A percentile compares a stretch with the other conserved stretches of the same genome.
phyloP scores from a whole-genome alignment of 2,329 filamentous ascomycete genomes.

The Botrytis cinerea region DNA sequence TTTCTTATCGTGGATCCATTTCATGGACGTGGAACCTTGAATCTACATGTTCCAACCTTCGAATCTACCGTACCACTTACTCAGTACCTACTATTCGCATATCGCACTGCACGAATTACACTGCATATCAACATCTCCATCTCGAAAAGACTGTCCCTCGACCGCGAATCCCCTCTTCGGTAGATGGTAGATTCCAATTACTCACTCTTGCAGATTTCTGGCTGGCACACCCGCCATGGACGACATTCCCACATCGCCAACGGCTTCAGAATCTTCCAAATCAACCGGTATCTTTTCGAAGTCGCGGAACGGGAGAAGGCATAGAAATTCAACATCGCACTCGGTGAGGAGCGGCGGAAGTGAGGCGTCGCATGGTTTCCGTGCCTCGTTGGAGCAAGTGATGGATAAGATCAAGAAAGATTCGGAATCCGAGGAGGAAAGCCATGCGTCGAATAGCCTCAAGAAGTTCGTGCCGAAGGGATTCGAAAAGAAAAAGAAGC shows the following conservation, averaged over 20 bases:
- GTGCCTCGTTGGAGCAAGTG: constrained; percentile 33
- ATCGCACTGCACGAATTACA: not conserved
- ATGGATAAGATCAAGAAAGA: constrained; percentile 35
- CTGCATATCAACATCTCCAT: not conserved
- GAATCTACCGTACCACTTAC: not conserved
- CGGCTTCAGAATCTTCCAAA: constrained; percentile 32
- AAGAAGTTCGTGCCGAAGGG: constrained; percentile 57
- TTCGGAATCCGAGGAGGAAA: constrained; percentile 33
- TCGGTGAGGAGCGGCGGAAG: constrained; percentile 38
- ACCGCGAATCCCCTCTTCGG: not conserved
- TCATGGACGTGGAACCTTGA: not conserved
- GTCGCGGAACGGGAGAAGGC: constrained; percentile 31
- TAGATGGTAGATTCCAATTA: not conserved
- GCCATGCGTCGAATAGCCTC: constrained; percentile 43
- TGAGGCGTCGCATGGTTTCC: constrained; percentile 30
- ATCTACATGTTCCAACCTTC: not conserved
- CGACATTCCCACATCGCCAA: constrained; percentile 16
- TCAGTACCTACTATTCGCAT: not conserved
- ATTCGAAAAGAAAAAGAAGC: constrained; percentile 52
- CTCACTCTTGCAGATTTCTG: not conserved
- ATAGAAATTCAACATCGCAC: constrained; percentile 33
- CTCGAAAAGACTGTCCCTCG: not conserved
- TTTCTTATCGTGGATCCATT: not conserved
- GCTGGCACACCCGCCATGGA: constrained; percentile 19
- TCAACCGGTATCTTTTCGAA: constrained; percentile 37